phyloP scores from a whole-genome alignment of 176 grass and related monocot genomes.

The Aegilops longissima region DNA sequence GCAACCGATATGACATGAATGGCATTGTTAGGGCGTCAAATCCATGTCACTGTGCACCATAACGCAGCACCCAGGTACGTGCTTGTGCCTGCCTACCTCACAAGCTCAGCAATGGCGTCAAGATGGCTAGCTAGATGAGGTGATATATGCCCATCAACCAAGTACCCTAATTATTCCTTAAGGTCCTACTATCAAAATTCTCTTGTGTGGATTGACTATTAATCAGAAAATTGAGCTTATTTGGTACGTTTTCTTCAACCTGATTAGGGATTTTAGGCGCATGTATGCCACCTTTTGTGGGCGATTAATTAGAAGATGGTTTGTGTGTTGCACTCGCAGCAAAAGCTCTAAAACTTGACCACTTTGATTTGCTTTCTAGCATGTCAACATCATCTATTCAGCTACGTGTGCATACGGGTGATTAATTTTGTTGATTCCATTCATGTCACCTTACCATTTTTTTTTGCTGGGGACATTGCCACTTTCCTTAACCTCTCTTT shows the following conservation, averaged over 20 bases:
- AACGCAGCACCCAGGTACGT: neutral
- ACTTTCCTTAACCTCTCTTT: neutral
- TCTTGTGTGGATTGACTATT: neutral
- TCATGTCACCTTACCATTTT: neutral
- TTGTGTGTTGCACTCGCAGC: neutral
- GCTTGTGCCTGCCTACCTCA: neutral
- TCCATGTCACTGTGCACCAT: neutral
- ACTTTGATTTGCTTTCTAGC: neutral
- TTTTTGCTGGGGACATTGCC: neutral
- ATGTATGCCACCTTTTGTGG: neutral
- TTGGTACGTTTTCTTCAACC: neutral
- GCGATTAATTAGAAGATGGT: neutral
- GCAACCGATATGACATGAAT: neutral
- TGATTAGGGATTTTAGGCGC: slow-evolving; percentile 30
- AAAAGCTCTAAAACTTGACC: neutral
- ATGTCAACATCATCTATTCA: slow-evolving; percentile 1
- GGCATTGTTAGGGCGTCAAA: neutral
- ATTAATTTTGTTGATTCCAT: slow-evolving; percentile 4
- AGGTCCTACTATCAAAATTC: neutral
- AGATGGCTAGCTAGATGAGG: no score
- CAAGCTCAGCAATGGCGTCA: neutral
- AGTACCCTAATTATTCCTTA: neutral
- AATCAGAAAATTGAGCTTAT: no score
- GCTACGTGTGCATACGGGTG: neutral
- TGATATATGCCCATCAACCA: neutral